phyloP scores from a whole-genome alignment of 441 rosid genomes.

The Populus hybrid region DNA sequence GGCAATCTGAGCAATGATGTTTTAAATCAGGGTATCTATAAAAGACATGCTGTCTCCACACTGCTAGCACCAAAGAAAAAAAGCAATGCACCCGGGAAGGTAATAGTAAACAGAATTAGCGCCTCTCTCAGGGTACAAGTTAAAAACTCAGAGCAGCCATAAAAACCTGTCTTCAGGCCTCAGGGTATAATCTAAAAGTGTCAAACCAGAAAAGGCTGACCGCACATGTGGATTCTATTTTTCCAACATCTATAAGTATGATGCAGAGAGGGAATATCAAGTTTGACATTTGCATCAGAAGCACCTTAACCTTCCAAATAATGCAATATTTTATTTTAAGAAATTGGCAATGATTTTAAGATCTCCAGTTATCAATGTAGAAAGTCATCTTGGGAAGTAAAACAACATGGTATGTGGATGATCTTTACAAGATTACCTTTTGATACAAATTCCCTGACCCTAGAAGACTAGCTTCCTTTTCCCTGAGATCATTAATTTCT shows the following conservation, averaged over 20 bases:
- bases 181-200: not conserved
- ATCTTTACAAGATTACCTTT: not conserved
- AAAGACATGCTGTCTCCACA: not conserved
- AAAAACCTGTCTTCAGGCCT: not conserved
- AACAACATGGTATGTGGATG: not conserved
- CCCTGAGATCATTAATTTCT: not conserved
- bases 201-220: not conserved
- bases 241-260: not conserved
- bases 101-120: not conserved
- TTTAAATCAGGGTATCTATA: not conserved
- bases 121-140: not conserved
- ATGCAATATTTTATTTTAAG: not conserved
- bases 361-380: not conserved
- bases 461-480: conserved; percentile 5
- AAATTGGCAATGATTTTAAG: not conserved
- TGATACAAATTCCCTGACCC: not conserved
- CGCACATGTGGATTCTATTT: not conserved
- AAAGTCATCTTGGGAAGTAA: not conserved
- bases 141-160: not conserved
- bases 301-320: not conserved
- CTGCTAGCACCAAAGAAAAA: not conserved
- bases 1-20: not conserved
- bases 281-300: not conserved
- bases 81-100: not conserved
- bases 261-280: not conserved